Conservation (phyloP, 2,329 filamentous ascomycete genomes). For the Penicillium hesseltinei region DNA sequence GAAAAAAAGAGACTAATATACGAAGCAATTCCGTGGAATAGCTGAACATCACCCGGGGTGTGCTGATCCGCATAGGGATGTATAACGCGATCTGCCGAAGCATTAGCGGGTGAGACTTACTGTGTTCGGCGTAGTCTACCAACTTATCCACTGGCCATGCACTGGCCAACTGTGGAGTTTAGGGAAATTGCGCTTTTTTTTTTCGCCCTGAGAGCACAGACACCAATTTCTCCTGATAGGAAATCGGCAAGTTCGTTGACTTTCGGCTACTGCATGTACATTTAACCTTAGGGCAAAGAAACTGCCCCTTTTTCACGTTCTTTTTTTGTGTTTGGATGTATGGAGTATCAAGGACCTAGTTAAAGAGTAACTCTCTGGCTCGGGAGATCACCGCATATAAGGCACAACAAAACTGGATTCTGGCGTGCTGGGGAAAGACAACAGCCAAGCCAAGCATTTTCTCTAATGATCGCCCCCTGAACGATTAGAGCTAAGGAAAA, state of each 20-base stretch:
- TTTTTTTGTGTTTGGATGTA: not conserved
- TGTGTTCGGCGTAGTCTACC: conserved; percentile 20
- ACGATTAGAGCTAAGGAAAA: not conserved
- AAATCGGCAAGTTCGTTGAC: conserved; percentile 13
- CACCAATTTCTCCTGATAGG: conserved; percentile 5
- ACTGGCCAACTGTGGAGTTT: conserved; percentile 19
- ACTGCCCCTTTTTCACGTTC: not conserved
- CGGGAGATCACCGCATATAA: not conserved
- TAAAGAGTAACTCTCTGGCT: not conserved
- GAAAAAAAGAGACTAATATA: not conserved
- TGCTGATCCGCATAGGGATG: conserved; percentile 4
- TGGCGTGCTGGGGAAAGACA: not conserved
- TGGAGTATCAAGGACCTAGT: not conserved
- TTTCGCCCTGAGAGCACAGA: conserved; percentile 15
- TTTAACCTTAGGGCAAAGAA: too few relatives aligned
- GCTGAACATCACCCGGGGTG: conserved; percentile 15
- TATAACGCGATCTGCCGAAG: conserved; percentile 24
- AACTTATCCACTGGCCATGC: conserved; percentile 4
- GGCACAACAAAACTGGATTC: not conserved
- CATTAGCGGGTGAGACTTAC: conserved; percentile 25
- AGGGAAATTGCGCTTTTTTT: conserved; percentile 10
- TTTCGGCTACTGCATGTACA: not conserved
- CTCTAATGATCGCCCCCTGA: not conserved
- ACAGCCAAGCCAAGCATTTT: not conserved
- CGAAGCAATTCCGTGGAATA: not conserved